phyloP scores from a whole-genome alignment of 164 flowering plant genomes.

The Santalum album region DNA sequence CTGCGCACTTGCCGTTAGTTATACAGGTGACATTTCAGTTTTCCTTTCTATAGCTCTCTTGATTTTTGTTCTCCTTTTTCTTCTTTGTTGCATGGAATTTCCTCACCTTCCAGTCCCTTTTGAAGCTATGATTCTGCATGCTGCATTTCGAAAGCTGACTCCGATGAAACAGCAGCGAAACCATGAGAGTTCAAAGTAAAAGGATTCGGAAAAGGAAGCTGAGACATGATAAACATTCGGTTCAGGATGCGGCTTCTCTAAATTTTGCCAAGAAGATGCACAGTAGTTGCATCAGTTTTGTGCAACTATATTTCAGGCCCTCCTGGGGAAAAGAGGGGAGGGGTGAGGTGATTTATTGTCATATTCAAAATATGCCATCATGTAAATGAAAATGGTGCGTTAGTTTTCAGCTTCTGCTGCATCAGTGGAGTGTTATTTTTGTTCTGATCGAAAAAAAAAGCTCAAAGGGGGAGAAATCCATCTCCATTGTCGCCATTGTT shows the following conservation, averaged over 20 bases:
- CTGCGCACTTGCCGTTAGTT: conserved; percentile 50
- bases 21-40: conserved; percentile 38
- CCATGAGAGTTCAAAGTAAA: neutral
- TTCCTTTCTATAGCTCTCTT: neutral
- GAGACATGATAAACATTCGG: neutral
- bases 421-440: too few relatives aligned
- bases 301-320: too few relatives aligned
- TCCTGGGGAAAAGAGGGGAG: too few relatives aligned
- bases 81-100: neutral
- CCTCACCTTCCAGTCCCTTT: neutral
- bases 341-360: too few relatives aligned
- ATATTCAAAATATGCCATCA: too few relatives aligned
- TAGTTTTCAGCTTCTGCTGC: too few relatives aligned
- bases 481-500: too few relatives aligned
- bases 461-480: too few relatives aligned
- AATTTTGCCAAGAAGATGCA: neutral
- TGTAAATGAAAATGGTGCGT: too few relatives aligned
- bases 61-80: too few relatives aligned
- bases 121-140: conserved; percentile 51
- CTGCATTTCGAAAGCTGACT: conserved; percentile 58
- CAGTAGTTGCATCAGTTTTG: neutral
- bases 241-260: neutral
- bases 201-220: neutral
- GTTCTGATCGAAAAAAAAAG: too few relatives aligned
- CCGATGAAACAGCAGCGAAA: conserved; percentile 35